phyloP scores from a whole-genome alignment of 345 rosid species.

The Eutrema japonicum region DNA sequence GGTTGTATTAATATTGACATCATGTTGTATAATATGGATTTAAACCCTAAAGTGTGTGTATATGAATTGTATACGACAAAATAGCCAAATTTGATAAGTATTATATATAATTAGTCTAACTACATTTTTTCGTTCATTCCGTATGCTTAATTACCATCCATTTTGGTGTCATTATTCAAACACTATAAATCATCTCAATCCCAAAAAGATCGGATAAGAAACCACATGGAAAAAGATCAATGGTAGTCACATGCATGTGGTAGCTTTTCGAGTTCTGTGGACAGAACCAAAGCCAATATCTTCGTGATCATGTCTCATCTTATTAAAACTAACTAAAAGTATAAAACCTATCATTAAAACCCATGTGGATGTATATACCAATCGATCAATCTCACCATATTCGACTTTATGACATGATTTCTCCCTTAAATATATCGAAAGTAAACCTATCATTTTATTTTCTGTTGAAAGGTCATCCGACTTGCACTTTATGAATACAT shows the following conservation, averaged over 20 bases:
- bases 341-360: constrained; percentile 2
- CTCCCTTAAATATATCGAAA: constrained; percentile 3
- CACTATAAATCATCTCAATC: constrained; percentile 3
- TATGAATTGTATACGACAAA: not conserved
- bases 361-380: constrained; percentile 36
- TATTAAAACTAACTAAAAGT: not conserved
- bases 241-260: constrained; percentile 36
- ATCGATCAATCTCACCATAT: constrained; percentile 18
- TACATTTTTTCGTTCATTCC: not conserved
- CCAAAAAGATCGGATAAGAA: constrained; percentile 40
- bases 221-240: constrained; percentile 41
- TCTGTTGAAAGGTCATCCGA: not conserved
- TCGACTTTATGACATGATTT: constrained; percentile 21
- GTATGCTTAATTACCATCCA: constrained; percentile 9
- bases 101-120: not conserved
- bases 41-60: not conserved
- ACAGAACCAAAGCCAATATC: constrained; percentile 36
- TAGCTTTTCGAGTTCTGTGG: constrained; percentile 33
- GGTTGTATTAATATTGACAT: not conserved
- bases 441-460: not conserved
- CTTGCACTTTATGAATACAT: constrained; percentile 1
- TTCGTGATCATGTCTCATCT: constrained; percentile 38
- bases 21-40: not conserved
- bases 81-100: not conserved
- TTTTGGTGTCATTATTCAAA: constrained; percentile 4